Conservation (phyloP, 2,329 filamentous ascomycete genomes). For the Penicillium sp. region DNA sequence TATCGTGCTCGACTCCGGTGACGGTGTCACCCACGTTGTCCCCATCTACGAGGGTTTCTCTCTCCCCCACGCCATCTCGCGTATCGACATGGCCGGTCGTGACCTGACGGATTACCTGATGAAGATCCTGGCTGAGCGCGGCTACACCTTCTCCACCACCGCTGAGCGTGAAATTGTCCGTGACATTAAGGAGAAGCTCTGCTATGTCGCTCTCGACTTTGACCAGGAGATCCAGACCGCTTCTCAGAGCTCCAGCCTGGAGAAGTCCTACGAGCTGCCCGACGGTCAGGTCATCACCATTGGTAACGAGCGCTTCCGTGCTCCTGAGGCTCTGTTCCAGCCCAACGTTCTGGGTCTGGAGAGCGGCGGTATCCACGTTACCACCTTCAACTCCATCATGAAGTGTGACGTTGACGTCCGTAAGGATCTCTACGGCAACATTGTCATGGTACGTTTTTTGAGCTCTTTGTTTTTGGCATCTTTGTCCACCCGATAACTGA, state of each 20-base stretch:
- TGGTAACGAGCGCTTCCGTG: conserved; percentile 99
- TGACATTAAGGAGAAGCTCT: conserved; percentile 99
- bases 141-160: conserved; percentile 99
- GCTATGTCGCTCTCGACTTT: conserved; percentile 99
- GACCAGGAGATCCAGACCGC: conserved; percentile 99
- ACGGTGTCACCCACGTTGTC: conserved; percentile 99
- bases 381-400: conserved; percentile 99
- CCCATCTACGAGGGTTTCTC: conserved; percentile 99
- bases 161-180: conserved; percentile 99
- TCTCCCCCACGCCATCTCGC: conserved; percentile 98
- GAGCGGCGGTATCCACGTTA: conserved; percentile 98
- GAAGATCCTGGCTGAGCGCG: conserved; percentile 99
- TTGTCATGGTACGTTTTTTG: conserved; percentile 84
- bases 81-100: conserved; percentile 99
- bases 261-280: conserved; percentile 99
- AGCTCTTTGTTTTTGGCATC: background rate
- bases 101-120: conserved; percentile 99
- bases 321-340: conserved; percentile 99
- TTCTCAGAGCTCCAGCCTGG: conserved; percentile 95
- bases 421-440: conserved; percentile 99
- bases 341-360: conserved; percentile 97
- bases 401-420: conserved; percentile 99
- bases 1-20: conserved; percentile 99
- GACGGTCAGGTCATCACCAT: conserved; percentile 99
- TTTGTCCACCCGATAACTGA: background rate